These are phyloP conservation scores for Sporothrix curviconia DNA, from an alignment of 2,329 filamentous ascomycete species.

Conservation along the genomic window DNA sequence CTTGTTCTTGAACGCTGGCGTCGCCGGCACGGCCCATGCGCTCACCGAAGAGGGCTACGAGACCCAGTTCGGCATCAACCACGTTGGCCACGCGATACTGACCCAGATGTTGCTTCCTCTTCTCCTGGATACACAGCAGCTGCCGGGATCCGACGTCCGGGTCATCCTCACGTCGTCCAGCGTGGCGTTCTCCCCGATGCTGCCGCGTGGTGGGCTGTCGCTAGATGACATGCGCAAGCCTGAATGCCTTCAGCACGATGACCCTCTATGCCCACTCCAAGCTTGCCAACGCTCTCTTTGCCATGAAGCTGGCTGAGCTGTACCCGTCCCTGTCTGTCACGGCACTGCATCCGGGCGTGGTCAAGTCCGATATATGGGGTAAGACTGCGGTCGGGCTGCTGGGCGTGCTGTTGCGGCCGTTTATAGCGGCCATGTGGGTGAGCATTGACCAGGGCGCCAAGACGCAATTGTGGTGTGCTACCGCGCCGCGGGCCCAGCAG, in stretches of 20 bases:
- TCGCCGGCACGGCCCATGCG: conserved; percentile 31
- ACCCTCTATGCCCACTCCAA: conserved; percentile 35
- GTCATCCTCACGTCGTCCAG: not conserved
- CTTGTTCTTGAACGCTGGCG: conserved; percentile 41
- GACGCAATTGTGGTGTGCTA: conserved; percentile 39
- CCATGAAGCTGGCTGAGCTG: conserved; percentile 24
- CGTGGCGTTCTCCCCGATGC: not conserved
- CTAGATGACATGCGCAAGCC: conserved; percentile 16
- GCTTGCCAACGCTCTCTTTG: conserved; percentile 29
- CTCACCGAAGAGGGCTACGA: conserved; percentile 40
- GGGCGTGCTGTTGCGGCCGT: conserved; percentile 4
- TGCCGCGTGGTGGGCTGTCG: not conserved
- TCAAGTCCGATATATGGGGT: conserved; percentile 6
- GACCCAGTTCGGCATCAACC: conserved; percentile 41
- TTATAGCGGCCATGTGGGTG: conserved; percentile 10
- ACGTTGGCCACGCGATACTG: conserved; percentile 40
- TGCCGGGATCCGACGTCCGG: not conserved
- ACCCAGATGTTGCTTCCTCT: conserved; percentile 30
- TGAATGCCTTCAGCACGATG: conserved; percentile 22
- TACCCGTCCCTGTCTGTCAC: conserved; percentile 25
- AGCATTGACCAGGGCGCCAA: conserved; percentile 27
- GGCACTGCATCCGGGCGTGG: not conserved
- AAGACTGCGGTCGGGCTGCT: not conserved
- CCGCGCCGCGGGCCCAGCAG: conserved; percentile 20
- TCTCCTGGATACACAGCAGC: conserved; percentile 17